Conservation (phyloP, 331 rosid genomes). For the Pyracantha coccinea region DNA sequence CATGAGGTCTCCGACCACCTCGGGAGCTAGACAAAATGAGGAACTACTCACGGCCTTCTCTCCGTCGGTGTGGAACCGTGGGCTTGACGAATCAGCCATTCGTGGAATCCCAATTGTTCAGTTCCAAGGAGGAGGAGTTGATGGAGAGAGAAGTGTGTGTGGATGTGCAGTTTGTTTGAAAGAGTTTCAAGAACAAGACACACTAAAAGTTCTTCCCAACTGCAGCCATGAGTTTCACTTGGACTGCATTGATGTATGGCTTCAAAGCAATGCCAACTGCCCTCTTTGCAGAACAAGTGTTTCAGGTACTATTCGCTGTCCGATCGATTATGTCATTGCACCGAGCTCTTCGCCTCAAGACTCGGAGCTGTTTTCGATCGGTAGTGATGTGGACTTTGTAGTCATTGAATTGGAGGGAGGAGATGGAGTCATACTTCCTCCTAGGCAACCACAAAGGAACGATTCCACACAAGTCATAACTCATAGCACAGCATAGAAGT, state of each 20-base stretch:
- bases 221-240: constrained; percentile 70
- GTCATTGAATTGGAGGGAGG: constrained; percentile 48
- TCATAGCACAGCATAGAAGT: constrained; percentile 7
- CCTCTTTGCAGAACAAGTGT: constrained; percentile 72
- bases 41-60: constrained; percentile 55
- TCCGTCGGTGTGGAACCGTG: constrained; percentile 37
- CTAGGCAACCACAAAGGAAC: too few species aligned
- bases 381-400: constrained; percentile 53
- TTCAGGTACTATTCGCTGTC: constrained; percentile 26
- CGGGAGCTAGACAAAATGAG: constrained; percentile 21
- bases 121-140: constrained; percentile 22
- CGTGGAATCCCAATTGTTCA: constrained; percentile 51
- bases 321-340: constrained; percentile 32
- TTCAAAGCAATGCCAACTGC: constrained; percentile 63
- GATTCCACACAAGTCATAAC: neutral
- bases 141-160: constrained; percentile 17
- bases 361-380: constrained; percentile 38
- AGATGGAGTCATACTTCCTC: constrained; percentile 12
- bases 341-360: constrained; percentile 69
- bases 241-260: constrained; percentile 81
- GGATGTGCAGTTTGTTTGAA: constrained; percentile 67
- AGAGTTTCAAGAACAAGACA: constrained; percentile 51
- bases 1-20: constrained; percentile 29
- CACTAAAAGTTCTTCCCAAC: constrained; percentile 47
- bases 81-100: constrained; percentile 51